These are phyloP conservation scores for Ceratobasidium sp. DNA, from an alignment of 1,284 basidiomycete species.

Conservation along the genomic window DNA sequence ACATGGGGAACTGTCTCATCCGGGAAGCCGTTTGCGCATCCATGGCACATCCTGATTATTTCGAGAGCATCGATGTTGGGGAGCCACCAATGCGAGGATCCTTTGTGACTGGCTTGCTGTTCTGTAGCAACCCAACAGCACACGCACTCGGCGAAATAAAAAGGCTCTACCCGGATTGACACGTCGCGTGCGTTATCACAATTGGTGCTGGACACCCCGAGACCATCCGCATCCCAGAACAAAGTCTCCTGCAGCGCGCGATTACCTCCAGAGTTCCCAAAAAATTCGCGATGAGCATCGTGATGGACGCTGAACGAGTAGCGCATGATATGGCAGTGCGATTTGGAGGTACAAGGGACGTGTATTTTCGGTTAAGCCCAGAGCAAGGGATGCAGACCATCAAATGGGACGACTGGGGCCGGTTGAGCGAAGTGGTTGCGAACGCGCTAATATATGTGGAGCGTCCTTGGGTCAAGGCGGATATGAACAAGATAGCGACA, in stretches of 20 bases:
- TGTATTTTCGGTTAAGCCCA: too few species aligned
- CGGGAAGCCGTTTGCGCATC: too few species aligned
- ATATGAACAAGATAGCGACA: background rate
- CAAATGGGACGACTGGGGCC: background rate
- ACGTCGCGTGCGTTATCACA: background rate
- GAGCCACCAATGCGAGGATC: too few species aligned
- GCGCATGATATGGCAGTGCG: background rate
- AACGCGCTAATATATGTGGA: background rate
- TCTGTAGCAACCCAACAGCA: slow-evolving; percentile 21
- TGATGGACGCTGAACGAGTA: background rate
- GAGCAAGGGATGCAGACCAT: slow-evolving; percentile 1
- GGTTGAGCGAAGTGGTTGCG: background rate
- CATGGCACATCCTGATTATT: too few species aligned
- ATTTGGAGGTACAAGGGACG: too few species aligned
- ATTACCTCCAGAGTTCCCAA: too few species aligned
- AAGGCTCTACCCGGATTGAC: background rate
- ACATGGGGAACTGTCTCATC: too few species aligned
- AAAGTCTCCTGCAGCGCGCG: too few species aligned
- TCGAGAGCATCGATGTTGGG: too few species aligned
- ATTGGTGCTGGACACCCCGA: background rate
- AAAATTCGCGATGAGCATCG: background rate
- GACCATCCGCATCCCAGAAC: background rate
- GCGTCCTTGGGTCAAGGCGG: background rate
- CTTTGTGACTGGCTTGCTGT: slow-evolving; percentile 1
- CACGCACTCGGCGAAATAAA: slow-evolving; percentile 6